These are phyloP conservation scores for Aristolochia contorta DNA, from an alignment of 164 flowering plant species.

Conservation along the genomic window DNA sequence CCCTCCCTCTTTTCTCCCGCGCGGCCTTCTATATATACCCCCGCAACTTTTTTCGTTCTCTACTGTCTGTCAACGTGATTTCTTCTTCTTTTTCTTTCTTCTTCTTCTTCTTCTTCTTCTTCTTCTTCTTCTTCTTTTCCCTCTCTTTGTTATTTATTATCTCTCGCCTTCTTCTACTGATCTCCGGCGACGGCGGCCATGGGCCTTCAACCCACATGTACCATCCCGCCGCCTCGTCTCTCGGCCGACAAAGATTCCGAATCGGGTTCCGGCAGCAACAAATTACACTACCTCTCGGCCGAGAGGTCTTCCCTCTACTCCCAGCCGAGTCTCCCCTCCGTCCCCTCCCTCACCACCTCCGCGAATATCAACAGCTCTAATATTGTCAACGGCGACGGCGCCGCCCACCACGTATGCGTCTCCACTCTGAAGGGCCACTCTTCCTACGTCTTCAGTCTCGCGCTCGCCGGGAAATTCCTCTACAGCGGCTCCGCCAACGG, in stretches of 20 bases:
- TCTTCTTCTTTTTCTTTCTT: too few species aligned
- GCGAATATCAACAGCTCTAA: background rate
- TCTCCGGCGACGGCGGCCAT: background rate
- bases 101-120: background rate
- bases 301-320: constrained; percentile 35
- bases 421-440: constrained; percentile 53
- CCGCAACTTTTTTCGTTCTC: too few species aligned
- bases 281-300: too few species aligned
- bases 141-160: background rate
- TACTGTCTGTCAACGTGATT: too few species aligned
- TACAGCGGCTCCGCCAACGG: constrained; percentile 48
- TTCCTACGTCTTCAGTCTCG: constrained; percentile 47
- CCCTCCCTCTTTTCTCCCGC: too few species aligned
- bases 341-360: constrained; percentile 44
- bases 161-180: too few species aligned
- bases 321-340: constrained; percentile 52
- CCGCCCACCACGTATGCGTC: constrained; percentile 28
- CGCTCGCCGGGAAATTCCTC: constrained; percentile 43
- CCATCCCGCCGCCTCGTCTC: background rate
- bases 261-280: too few species aligned
- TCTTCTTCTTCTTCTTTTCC: too few species aligned
- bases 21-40: too few species aligned
- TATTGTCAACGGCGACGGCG: too few species aligned
- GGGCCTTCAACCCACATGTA: background rate
- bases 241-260: background rate